phyloP scores from a whole-genome alignment of 2,329 filamentous ascomycete species.

The Phaeosphaeriaceae sp. region DNA sequence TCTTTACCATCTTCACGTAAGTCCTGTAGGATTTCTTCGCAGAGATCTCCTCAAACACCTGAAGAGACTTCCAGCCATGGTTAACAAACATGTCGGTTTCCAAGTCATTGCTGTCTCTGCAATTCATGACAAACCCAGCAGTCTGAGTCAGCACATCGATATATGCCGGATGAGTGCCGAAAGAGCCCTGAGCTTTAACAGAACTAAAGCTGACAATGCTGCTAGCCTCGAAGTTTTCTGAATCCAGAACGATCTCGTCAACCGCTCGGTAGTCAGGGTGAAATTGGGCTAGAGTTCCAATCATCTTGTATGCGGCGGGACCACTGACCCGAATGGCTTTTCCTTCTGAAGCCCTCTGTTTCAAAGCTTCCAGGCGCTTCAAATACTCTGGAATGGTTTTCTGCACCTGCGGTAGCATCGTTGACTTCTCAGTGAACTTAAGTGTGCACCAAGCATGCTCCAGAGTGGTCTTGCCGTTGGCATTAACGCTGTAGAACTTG shows the following conservation, averaged over 20 bases:
- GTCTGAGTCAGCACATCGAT: constrained; percentile 19
- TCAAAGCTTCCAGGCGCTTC: too few species aligned
- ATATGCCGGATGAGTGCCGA: constrained; percentile 10
- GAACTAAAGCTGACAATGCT: constrained; percentile 9
- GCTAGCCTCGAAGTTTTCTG: constrained; percentile 18
- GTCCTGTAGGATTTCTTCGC: constrained; percentile 13
- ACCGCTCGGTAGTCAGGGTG: constrained; percentile 17
- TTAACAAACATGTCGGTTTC: constrained; percentile 22
- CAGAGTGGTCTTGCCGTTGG: not conserved
- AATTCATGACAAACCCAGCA: constrained; percentile 28
- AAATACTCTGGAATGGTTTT: too few species aligned
- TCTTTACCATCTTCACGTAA: constrained; percentile 13
- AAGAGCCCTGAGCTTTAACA: constrained; percentile 2
- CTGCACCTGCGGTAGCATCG: too few species aligned
- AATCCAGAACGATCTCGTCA: constrained; percentile 22
- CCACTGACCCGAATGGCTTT: constrained; percentile 14
- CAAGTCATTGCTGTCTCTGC: constrained; percentile 13
- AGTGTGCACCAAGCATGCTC: too few species aligned
- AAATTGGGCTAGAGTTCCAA: constrained; percentile 13
- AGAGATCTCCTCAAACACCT: constrained; percentile 11
- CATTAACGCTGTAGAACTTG: not conserved
- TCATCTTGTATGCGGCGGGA: constrained; percentile 1
- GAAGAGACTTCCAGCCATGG: constrained; percentile 26
- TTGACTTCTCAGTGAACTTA: not conserved
- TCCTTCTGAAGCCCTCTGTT: too few species aligned